Evolutionary conservation across 208 protist genomes (phyloP), one percentile per base, ranked within the genome.

Genomic region (Jaenimonas drosophilae): DNA sequence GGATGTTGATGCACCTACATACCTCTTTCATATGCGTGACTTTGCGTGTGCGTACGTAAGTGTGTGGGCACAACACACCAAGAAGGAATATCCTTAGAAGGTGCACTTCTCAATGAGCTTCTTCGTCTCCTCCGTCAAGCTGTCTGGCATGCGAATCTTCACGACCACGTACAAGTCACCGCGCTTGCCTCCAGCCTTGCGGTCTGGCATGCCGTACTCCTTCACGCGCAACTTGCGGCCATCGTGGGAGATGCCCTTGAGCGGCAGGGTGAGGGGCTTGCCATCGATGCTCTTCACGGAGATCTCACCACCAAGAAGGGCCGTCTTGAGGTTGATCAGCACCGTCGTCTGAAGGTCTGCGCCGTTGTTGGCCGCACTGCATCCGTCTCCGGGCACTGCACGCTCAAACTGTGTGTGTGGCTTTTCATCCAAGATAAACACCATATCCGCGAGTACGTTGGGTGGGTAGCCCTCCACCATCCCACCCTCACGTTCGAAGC

Each of bases 341-440:
- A 89, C 60, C 2, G 64, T 86, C 1, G 79, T 88, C 43, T 61
- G 58, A 17, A 98, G 70, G 53, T 97, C 76, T 24, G 80, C 72
- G 33, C 83, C 82, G 33, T 79, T 73, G n/a, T n/a, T n/a, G n/a
- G n/a, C n/a, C n/a, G n/a, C n/a, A n/a, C n/a, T n/a, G n/a, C n/a
- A n/a, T n/a, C n/a, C n/a, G n/a, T n/a, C n/a, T n/a, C n/a, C n/a
- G n/a, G n/a, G n/a, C n/a, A n/a, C n/a, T n/a, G n/a, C n/a, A 1
- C 96, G 81, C 57, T 83, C 68, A 68, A 97, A 97, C 19, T 68
- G 59, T 6, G 70, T 33, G 59, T 98, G 94, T 9, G 78, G 81
- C 60, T 92, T 92, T 65, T 98, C 92, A 54, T 97, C 81, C 5
- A 98, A 44, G 1, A 97, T 80, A 51, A 97, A 97, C 6, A 98